These are phyloP conservation scores for Dipteronia sinensis DNA, from an alignment of 345 rosid species.

Conservation along the genomic window DNA sequence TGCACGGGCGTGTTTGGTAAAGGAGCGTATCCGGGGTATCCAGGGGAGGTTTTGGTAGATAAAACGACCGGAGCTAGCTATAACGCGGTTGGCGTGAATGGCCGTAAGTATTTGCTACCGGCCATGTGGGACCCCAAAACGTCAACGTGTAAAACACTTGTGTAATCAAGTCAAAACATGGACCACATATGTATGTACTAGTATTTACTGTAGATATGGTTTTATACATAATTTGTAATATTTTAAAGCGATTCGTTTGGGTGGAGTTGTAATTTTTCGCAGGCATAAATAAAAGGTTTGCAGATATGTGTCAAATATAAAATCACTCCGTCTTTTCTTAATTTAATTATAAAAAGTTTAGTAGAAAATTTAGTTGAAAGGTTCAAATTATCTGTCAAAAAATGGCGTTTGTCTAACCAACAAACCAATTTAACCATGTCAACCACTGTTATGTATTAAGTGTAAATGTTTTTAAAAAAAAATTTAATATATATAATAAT, in stretches of 20 bases:
- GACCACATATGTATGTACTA: neutral
- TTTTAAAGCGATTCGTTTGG: neutral
- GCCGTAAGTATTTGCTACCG: conserved; percentile 72
- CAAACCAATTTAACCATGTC: no score
- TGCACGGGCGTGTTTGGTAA: conserved; percentile 74
- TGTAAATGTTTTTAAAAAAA: no score
- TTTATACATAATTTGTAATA: neutral
- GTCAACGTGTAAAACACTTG: conserved; percentile 61
- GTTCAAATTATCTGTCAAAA: no score
- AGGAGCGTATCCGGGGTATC: conserved; percentile 81
- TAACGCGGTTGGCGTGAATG: conserved; percentile 56
- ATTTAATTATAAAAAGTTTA: no score
- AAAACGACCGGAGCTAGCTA: conserved; percentile 67
- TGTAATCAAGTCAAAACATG: conserved; percentile 22
- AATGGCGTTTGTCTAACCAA: no score
- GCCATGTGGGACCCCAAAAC: conserved; percentile 93
- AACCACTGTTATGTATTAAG: no score
- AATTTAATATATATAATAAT: no score
- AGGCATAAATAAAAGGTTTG: neutral
- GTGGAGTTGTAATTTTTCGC: neutral
- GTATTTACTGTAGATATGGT: neutral
- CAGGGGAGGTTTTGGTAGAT: conserved; percentile 58
- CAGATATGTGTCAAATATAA: neutral
- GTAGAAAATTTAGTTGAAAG: no score
- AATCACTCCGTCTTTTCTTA: neutral